Percentiles rank a stretch among this genome's conserved stretches.
Conservation (phyloP, 306 rosid species). For the Hylodesmum podocarpum region DNA sequence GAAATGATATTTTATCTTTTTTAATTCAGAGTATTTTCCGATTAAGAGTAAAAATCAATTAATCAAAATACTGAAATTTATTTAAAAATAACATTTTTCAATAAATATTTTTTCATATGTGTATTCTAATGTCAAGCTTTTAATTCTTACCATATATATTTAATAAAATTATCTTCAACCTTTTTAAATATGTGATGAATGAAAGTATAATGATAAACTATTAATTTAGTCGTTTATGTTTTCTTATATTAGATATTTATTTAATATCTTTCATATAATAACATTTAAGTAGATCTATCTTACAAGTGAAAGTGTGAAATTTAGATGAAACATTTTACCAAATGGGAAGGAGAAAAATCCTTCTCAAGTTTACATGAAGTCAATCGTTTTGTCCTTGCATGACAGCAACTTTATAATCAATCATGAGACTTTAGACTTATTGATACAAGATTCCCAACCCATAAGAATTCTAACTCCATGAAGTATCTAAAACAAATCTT, state of each 20-base stretch:
- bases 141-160: no score
- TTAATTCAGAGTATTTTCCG: no score
- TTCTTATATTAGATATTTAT: neutral
- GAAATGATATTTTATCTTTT: no score
- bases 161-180: no score
- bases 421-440: neutral
- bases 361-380: neutral
- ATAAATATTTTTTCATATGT: no score
- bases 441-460: neutral
- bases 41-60: no score
- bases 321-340: neutral
- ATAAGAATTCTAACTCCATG: neutral
- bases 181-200: no score
- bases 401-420: neutral
- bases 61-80: no score
- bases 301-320: neutral
- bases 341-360: neutral
- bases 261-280: neutral
- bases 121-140: no score
- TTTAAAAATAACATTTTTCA: no score
- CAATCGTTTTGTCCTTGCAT: neutral
- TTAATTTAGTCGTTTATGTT: neutral
- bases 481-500: no score
- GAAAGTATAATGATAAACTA: neutral
- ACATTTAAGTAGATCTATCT: neutral